These are phyloP conservation scores for Phaffomyces thermotolerans DNA, from an alignment of 805 yeast genomes.

Conservation along the genomic window DNA sequence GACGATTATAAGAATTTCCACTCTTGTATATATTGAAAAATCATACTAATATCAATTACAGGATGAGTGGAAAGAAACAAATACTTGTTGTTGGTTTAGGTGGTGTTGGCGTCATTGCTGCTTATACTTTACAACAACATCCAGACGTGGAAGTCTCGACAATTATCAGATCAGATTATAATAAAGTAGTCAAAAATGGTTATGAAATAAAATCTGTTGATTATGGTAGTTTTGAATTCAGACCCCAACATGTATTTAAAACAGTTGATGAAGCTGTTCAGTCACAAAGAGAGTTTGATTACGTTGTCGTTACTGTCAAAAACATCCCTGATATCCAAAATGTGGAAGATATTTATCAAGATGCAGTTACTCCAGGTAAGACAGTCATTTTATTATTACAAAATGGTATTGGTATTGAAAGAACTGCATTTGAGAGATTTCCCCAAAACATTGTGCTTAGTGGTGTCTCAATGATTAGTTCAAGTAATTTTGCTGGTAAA, in stretches of 20 bases:
- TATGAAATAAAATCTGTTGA: constrained; percentile 50
- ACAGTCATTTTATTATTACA: constrained; percentile 50
- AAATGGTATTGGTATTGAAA: constrained; percentile 58
- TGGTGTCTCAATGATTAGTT: constrained; percentile 58
- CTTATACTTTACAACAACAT: constrained; percentile 50
- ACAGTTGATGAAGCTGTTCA: constrained; percentile 26
- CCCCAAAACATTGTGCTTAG: constrained; percentile 47
- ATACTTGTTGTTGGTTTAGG: constrained; percentile 67
- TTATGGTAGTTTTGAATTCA: constrained; percentile 48
- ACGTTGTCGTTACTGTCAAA: constrained; percentile 53
- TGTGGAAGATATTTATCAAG: constrained; percentile 42
- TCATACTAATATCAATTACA: too few species aligned
- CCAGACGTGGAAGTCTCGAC: constrained; percentile 42
- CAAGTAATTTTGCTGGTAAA: constrained; percentile 39
- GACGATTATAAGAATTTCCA: too few species aligned
- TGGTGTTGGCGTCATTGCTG: constrained; percentile 73
- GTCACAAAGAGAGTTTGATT: constrained; percentile 38
- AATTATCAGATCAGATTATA: constrained; percentile 56
- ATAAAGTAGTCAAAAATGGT: constrained; percentile 40
- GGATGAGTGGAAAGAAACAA: constrained; percentile 12
- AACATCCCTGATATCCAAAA: constrained; percentile 57
- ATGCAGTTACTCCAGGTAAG: constrained; percentile 37
- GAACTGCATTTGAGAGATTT: constrained; percentile 40
- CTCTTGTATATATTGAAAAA: too few species aligned
- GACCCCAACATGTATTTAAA: constrained; percentile 37